phyloP scores from a whole-genome alignment of 2,329 filamentous ascomycete species.

The Aspergillus brunneoviolaceus region DNA sequence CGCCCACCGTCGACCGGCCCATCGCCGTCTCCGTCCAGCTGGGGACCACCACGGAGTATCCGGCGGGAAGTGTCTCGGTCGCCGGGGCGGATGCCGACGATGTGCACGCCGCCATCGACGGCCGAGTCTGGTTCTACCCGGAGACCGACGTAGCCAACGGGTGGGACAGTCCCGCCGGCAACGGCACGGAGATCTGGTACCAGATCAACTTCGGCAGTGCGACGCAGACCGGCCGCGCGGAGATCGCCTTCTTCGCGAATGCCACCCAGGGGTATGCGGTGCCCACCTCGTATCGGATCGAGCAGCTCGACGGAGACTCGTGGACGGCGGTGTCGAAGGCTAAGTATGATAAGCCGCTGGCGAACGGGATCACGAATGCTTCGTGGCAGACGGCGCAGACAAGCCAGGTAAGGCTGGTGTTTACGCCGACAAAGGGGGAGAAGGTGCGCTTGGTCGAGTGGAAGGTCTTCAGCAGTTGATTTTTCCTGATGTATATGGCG shows the following conservation, averaged over 20 bases:
- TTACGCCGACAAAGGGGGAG: constrained; percentile 12
- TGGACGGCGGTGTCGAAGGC: constrained; percentile 17
- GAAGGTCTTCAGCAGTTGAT: constrained; percentile 14
- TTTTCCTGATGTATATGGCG: background rate
- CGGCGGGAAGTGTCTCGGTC: constrained; percentile 18
- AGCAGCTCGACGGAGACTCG: background rate
- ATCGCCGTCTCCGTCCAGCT: constrained; percentile 20
- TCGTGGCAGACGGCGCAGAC: constrained; percentile 14
- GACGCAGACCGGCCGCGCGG: constrained; percentile 6
- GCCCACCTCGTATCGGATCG: constrained; percentile 14
- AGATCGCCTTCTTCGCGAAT: constrained; percentile 22
- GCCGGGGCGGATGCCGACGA: constrained; percentile 5
- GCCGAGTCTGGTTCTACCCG: constrained; percentile 21
- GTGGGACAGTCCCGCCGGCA: constrained; percentile 21
- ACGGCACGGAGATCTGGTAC: constrained; percentile 22
- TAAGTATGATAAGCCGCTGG: constrained; percentile 8
- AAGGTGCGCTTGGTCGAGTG: constrained; percentile 20
- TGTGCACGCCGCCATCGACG: constrained; percentile 21
- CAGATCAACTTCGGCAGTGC: constrained; percentile 15
- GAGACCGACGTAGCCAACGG: constrained; percentile 19
- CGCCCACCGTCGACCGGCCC: constrained; percentile 13
- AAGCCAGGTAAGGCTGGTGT: constrained; percentile 13
- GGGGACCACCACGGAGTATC: constrained; percentile 8
- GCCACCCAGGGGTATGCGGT: constrained; percentile 14
- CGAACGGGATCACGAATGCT: constrained; percentile 20